Base-by-base conservation (phyloP, 2,329 filamentous ascomycete genomes). In the Ophiostoma piceae region DNA sequence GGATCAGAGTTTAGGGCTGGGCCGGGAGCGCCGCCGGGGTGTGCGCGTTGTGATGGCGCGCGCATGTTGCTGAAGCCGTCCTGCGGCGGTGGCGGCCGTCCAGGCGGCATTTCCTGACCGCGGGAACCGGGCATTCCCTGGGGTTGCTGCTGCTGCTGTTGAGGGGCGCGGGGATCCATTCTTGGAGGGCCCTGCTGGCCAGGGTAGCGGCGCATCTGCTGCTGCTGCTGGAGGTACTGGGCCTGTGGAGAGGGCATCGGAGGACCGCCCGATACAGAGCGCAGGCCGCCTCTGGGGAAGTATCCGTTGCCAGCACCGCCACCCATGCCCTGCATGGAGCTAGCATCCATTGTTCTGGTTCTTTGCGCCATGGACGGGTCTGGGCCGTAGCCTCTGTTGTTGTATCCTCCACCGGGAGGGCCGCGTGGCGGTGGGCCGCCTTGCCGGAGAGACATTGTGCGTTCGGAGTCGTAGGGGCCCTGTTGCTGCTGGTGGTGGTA, bases 1-100 rank as follows among this genome's bases (percentile, higher is more conserved):
- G 90, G 84, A 79, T 98, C 94, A 47, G 87, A 89, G 77, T 95
- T 95, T 80, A 96, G 80, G 64, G 92, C 92, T 67, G 91, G 88
- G 16, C 80, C 62, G 2, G 62, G 62, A 3, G 35, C 32, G 19
- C 62, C 35, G 35, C 35, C 62, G 37, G 62, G 62, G 19, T 65
- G 62, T 74, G 85, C 87, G 68, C 87, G 84, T 75, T 90, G 84
- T 75, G 78, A 81, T 71, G 82, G 82, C 69, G 79, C 83, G 77
- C 80, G 81, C 71, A 77, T 76, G 67, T 74, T 77, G 69, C 80
- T 81, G 67, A 81, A 81, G 70, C 79, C 80, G 68, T 80, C 81
- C 29, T 80, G 78, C 26, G 67, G 62, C 19, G 68, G 68, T 60
- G 68, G 68, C 35, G 67, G 68, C n/a, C 70, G 70, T 26, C 66